These are phyloP conservation scores for Botrytis aclada DNA, from an alignment of 2,329 filamentous ascomycete species.

Conservation along the genomic window DNA sequence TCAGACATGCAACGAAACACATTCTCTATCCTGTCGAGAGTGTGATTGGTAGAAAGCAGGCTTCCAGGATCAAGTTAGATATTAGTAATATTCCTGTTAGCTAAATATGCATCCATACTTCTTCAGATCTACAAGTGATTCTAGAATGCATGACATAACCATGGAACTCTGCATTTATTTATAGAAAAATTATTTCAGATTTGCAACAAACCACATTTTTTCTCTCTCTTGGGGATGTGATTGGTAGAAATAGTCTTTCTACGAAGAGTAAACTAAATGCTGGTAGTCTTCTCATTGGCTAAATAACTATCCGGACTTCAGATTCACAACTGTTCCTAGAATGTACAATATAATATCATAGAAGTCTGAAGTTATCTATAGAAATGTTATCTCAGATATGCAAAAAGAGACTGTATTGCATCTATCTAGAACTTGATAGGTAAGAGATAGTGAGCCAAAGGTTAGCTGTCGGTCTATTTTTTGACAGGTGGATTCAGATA, in stretches of 20 bases:
- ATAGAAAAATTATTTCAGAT: not conserved
- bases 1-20: not conserved
- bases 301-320: too few relatives aligned
- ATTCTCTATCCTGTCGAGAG: not conserved
- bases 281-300: too few relatives aligned
- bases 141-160: too few relatives aligned
- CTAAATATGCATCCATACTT: too few relatives aligned
- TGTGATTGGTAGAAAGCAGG: too few relatives aligned
- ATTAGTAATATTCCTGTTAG: too few relatives aligned
- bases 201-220: not conserved
- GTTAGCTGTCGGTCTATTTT: not conserved
- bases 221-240: too few relatives aligned
- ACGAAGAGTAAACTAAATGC: too few relatives aligned
- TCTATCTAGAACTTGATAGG: not conserved
- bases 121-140: too few relatives aligned
- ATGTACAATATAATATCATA: too few relatives aligned
- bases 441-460: not conserved
- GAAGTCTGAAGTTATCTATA: not conserved
- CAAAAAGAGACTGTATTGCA: not conserved
- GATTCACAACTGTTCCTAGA: too few relatives aligned
- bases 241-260: too few relatives aligned
- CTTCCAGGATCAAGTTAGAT: not conserved
- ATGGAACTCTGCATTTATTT: not conserved
- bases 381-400: not conserved
- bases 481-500: not conserved